Base-by-base conservation (phyloP, 257 asterid species). In the Solanum neorickii region DNA sequence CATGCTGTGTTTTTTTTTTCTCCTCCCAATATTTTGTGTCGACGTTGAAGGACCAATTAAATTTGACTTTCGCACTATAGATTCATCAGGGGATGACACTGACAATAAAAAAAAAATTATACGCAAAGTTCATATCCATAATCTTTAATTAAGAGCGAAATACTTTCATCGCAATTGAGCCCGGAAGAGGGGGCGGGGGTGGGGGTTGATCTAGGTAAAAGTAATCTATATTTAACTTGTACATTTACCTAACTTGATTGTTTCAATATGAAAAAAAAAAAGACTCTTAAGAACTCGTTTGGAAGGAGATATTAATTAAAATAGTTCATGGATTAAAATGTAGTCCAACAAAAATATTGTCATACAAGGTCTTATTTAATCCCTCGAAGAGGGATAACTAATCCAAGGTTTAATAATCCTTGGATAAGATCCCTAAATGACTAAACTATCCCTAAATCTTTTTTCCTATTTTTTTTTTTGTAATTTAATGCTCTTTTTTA, bases 101-200 rank as follows among this genome's bases (percentile, higher is more conserved):
- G 5, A 4, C 65, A 18, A 56, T 11, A 56, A 56, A 6, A 18
- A 1, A 2, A 7, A 3, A 20, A 20, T n/a, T n/a, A 56, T 3
- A 56, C 25, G 1, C 12, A 56, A 18, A 20, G 5, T 25, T 56
- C 2, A 56, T 7, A 56, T 7, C 0, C 0, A 11, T 18, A 1
- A 52, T 52, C 4, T 52, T 9, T 18, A 0, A 52, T 52, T 52
- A 52, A 7, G n/a, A 4, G 8, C n/a, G 0, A 52, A 52, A 52
- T 9, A 52, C 3, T 52, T 1, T 0, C n/a, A 6, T 1, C 39
- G 5, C 5, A 5, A 35, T 35, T 37, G 39, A 0, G 1, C 1
- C 2, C 1, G 5, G 5, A 33, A 29, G 31, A 0, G 33, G 0
- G 3, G 0, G 0, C 4, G 35, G 35, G 35, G 13, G 66, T 27